Base-by-base conservation (phyloP, 176 grass and related monocot species). In the Leersia perrieri region DNA sequence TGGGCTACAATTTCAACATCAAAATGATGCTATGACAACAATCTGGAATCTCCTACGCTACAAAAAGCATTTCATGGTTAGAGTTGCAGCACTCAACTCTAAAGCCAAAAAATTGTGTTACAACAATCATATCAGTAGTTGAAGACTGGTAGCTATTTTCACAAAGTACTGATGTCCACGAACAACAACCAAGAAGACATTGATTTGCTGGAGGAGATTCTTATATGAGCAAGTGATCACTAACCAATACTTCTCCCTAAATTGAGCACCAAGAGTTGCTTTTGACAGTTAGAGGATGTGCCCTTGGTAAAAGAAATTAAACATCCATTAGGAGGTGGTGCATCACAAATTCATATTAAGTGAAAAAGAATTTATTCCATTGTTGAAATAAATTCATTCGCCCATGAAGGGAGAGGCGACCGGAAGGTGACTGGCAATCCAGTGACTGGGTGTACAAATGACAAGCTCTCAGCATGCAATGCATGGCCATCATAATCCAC, bases 401-500 rank as follows among this genome's bases (percentile, higher is more conserved):
- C 84, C 95, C 96, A 98, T 35, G 66, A 72, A 69, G 96, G 92
- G 13, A 86, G 84, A 73, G 90, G 79, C 33, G 90, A 83, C 63
- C 74, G 64, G 74, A 98, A 88, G 58, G 41, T 76, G 58, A 91
- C 9, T 1, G 38, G 86, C 33, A 86, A 74, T 40, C 88, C 84
- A 58, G 92, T 98, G 64, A 98, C 20, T 11, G 96, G 96, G 84
- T 99, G 96, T 25, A 71, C 68, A 57, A 95, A 95, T 35, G 90
- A 89, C 47, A 99, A 58, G 42, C 74, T 90, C 76, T 93, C 96
- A 0, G 92, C 96, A 80, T 99, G 92, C 30, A 98, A 63, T 30
- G 88, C 84, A 77, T 98, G 92, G 20, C 83, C 82, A 76, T 95
- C 90, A 27, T 62, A 95, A 65, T 78, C 72, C 31, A 75, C 57